A percentile compares a stretch with the other conserved stretches of the same genome.
These are phyloP conservation scores for Alternaria viburni DNA, from an alignment of 2,329 filamentous ascomycete genomes.

Conservation along the genomic window DNA sequence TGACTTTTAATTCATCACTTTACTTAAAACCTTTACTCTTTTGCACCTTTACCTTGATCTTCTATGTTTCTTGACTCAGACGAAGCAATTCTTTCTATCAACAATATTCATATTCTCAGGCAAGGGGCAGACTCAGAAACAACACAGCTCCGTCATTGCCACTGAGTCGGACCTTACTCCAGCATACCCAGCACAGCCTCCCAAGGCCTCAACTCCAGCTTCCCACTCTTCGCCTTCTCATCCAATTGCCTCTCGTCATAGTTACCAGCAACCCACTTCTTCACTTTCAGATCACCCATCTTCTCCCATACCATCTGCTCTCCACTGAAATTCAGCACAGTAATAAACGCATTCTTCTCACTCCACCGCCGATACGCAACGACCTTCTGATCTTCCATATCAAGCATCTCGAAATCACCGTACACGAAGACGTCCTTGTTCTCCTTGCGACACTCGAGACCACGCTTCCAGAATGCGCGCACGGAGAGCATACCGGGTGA, in stretches of 20 bases:
- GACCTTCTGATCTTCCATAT: slow-evolving; percentile 49
- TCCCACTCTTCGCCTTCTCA: slow-evolving; percentile 19
- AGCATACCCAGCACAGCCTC: slow-evolving; percentile 42
- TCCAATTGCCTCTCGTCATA: slow-evolving; percentile 39
- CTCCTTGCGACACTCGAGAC: slow-evolving; percentile 62
- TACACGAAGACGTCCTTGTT: slow-evolving; percentile 67
- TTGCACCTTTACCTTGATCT: background rate
- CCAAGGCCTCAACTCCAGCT: slow-evolving; percentile 42
- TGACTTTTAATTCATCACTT: background rate
- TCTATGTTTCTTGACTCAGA: background rate
- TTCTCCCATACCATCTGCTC: slow-evolving; percentile 37
- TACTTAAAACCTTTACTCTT: background rate
- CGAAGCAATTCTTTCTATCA: background rate
- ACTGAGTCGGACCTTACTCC: background rate
- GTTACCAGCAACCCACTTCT: slow-evolving; percentile 47
- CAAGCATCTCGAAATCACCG: slow-evolving; percentile 63
- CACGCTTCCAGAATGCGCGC: slow-evolving; percentile 66
- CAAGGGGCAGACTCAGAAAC: background rate
- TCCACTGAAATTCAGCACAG: slow-evolving; percentile 44
- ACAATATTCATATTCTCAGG: too few relatives aligned
- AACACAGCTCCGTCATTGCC: background rate
- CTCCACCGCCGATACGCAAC: slow-evolving; percentile 44
- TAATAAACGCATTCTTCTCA: slow-evolving; percentile 32
- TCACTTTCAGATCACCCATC: slow-evolving; percentile 32
- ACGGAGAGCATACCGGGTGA: slow-evolving; percentile 53